phyloP scores from a whole-genome alignment of 2,329 filamentous ascomycete genomes.

The Alternaria ethzedia region DNA sequence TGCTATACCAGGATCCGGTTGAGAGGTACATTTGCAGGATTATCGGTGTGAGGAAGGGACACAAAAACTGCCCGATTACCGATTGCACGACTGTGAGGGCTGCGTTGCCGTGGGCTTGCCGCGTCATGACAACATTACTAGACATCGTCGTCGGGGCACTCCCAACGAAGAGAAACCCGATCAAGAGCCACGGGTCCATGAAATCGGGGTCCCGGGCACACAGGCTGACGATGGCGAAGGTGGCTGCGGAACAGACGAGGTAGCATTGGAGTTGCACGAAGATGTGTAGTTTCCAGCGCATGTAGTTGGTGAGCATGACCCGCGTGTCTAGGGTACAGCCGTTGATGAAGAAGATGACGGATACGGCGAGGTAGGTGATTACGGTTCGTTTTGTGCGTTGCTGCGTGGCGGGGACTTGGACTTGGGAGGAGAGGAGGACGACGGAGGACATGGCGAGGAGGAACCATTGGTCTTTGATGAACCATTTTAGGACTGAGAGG shows the following conservation, averaged over 20 bases:
- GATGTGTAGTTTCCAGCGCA: constrained; percentile 71
- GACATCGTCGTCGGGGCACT: constrained; percentile 75
- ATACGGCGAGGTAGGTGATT: constrained; percentile 71
- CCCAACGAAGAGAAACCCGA: constrained; percentile 71
- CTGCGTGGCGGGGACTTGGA: constrained; percentile 63
- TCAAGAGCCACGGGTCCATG: constrained; percentile 69
- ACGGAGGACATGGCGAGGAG: constrained; percentile 65
- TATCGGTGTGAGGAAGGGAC: constrained; percentile 70
- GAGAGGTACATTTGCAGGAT: constrained; percentile 68
- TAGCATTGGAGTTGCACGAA: constrained; percentile 73
- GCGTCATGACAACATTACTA: constrained; percentile 77
- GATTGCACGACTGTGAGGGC: constrained; percentile 64
- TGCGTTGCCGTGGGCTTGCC: constrained; percentile 68
- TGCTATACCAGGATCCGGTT: constrained; percentile 59
- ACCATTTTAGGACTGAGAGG: constrained; percentile 31
- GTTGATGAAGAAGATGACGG: constrained; percentile 73
- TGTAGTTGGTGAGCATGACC: constrained; percentile 66
- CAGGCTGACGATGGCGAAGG: constrained; percentile 63
- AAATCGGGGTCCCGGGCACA: constrained; percentile 56
- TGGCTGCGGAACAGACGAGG: constrained; percentile 67
- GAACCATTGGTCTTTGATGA: constrained; percentile 67
- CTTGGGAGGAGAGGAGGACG: constrained; percentile 61
- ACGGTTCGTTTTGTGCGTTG: constrained; percentile 57
- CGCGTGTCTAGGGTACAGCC: constrained; percentile 70
- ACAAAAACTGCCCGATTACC: constrained; percentile 71